Base-by-base conservation (phyloP, 495 filamentous ascomycete genomes). In the Cudoniella acicularis region DNA sequence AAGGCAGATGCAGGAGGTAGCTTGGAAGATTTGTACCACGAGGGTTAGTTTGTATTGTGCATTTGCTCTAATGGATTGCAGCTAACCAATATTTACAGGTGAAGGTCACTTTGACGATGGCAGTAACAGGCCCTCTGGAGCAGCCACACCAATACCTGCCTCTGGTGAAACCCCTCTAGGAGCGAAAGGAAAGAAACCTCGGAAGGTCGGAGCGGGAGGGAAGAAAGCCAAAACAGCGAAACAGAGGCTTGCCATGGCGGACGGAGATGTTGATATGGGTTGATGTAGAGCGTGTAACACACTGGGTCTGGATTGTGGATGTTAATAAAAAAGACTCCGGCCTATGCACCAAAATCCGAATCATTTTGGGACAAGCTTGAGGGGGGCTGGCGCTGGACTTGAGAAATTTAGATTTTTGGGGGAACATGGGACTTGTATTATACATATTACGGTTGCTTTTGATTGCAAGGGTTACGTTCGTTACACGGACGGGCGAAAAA, bases 1-100 rank as follows among this genome's bases (percentile, higher is more conserved):
- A 81, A 82, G 67, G 65, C 70, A 22, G 74, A 77, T 18, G 71
- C 68, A 27, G 78, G 85, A 52, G 79, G 92, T 54, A 93, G 86
- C 67, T 73, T 97, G 75, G 92, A 97, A 73, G 92, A 96, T 69
- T 90, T 97, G 91, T 97, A 97, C 76, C 92, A 97, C 74, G 92
- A 97, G 81, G 92, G 92, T 96, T 75, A 79, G 87, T 76, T 56
- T 36, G 23, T n/a, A n/a, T n/a, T n/a, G n/a, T n/a, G n/a, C n/a
- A n/a, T n/a, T n/a, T n/a, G n/a, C 49, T 59, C 67, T 64, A 52
- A 67, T 60, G 24, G 13, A n/a, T n/a, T n/a, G 41, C 36, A 26
- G 20, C 49, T 62, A 52, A 61, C 18, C 36, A 6, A 17, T 62
- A 23, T 40, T 27, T 54, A 61, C 67, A 96, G 92, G 92, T 66